phyloP scores from a whole-genome alignment of 306 rosid species.

The Vachellia collinsii region DNA sequence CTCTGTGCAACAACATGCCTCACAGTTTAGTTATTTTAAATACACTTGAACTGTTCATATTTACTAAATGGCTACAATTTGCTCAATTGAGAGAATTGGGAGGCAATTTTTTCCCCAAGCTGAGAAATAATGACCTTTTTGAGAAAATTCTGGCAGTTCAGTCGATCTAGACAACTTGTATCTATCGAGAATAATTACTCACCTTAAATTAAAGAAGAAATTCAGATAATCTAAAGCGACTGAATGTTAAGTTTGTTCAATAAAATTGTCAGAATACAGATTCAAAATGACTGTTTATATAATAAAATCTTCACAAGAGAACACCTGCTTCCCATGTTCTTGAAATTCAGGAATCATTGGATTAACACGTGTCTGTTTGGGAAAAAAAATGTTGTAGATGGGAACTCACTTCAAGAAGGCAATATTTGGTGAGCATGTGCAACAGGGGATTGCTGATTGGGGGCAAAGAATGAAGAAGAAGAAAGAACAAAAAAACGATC shows the following conservation, averaged over 20 bases:
- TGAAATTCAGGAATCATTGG: background rate
- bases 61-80: background rate
- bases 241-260: too few species aligned
- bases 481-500: background rate
- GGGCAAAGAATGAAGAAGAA: background rate
- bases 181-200: background rate
- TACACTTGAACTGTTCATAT: background rate
- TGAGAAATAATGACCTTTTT: too few species aligned
- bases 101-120: too few species aligned
- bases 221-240: too few species aligned
- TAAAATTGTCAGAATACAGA: background rate
- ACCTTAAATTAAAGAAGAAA: background rate
- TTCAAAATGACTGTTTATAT: background rate
- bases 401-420: constrained; percentile 6
- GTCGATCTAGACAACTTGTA: too few species aligned
- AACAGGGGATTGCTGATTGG: background rate
- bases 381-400: background rate
- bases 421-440: constrained; percentile 5
- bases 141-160: background rate
- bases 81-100: background rate
- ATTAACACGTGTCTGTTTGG: background rate
- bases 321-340: background rate
- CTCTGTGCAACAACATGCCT: background rate
- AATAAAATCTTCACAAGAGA: background rate
- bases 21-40: too few species aligned